Conservation (phyloP, 2,329 filamentous ascomycete species). For the Curvularia sp. region DNA sequence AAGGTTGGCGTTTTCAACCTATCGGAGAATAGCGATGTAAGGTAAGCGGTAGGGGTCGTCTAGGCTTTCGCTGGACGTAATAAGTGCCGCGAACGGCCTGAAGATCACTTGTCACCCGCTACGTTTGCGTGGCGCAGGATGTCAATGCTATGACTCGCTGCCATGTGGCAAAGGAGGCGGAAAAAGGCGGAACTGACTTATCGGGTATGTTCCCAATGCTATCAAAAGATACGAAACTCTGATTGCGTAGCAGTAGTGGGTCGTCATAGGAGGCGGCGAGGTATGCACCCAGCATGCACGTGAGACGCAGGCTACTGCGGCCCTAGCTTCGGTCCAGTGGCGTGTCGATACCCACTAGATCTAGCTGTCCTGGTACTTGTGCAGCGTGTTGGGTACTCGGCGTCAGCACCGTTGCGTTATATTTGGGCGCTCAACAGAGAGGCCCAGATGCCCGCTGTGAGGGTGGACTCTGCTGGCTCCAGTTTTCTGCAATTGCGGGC, state of each 20-base stretch:
- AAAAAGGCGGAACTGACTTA: conserved; percentile 9
- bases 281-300: conserved; percentile 26
- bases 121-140: conserved; percentile 1
- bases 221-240: conserved; percentile 14
- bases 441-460: conserved; percentile 5
- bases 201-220: neutral
- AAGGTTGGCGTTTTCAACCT: conserved; percentile 3
- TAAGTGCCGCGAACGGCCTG: conserved; percentile 8
- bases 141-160: neutral
- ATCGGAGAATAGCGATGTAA: conserved; percentile 13
- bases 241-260: conserved; percentile 14
- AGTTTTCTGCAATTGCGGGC: conserved; percentile 5
- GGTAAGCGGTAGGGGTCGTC: conserved; percentile 10
- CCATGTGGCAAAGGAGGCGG: conserved; percentile 3
- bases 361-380: conserved; percentile 16
- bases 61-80: neutral
- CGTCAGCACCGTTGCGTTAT: conserved; percentile 22
- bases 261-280: conserved; percentile 22
- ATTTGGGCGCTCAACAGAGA: conserved; percentile 13
- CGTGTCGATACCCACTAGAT: conserved; percentile 10
- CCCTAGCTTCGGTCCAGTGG: conserved; percentile 17
- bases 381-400: conserved; percentile 15
- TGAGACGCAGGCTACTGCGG: conserved; percentile 18
- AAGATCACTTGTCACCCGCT: neutral
- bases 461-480: conserved; percentile 7